Evolutionary conservation across 768 basidiomycete species (phyloP).

Genomic region (Amanita rubescens): DNA sequence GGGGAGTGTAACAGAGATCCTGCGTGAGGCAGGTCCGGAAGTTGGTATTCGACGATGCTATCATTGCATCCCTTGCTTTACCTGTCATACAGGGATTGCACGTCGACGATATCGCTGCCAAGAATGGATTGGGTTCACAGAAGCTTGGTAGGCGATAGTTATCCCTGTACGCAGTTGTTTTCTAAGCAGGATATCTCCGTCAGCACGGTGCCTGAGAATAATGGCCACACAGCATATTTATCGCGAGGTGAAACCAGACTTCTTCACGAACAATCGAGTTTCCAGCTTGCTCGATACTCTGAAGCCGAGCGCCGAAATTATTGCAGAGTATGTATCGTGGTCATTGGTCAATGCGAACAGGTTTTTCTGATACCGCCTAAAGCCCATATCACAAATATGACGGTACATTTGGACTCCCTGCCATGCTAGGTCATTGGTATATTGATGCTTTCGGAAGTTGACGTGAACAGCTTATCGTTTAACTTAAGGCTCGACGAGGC

Average conservation of each 20-base stretch:
- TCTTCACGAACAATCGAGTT: conserved; percentile 20
- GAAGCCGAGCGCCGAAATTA: background rate
- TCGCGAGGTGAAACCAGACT: conserved; percentile 18
- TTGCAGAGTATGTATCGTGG: conserved; percentile 1
- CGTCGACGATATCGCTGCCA: conserved; percentile 27
- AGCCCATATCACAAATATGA: conserved; percentile 23
- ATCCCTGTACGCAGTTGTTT: background rate
- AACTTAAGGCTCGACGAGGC: conserved; percentile 16
- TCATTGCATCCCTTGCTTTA: background rate
- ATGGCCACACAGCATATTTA: conserved; percentile 20
- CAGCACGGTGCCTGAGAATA: conserved; percentile 18
- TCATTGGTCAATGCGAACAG: background rate
- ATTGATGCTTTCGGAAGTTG: background rate
- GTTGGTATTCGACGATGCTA: conserved; percentile 8
- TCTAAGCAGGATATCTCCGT: too few relatives aligned
- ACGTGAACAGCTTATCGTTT: background rate
- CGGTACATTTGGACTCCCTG: conserved; percentile 19
- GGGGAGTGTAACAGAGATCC: conserved; percentile 22
- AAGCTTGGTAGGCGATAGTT: conserved; percentile 16
- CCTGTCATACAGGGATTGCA: conserved; percentile 25
- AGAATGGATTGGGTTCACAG: conserved; percentile 20
- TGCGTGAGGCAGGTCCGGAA: conserved; percentile 24
- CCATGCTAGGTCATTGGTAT: conserved; percentile 19
- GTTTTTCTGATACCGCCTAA: background rate
- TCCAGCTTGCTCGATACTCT: conserved; percentile 13